Evolutionary conservation across 345 rosid genomes (phyloP).

Genomic region (Carallia pectinifolia): DNA sequence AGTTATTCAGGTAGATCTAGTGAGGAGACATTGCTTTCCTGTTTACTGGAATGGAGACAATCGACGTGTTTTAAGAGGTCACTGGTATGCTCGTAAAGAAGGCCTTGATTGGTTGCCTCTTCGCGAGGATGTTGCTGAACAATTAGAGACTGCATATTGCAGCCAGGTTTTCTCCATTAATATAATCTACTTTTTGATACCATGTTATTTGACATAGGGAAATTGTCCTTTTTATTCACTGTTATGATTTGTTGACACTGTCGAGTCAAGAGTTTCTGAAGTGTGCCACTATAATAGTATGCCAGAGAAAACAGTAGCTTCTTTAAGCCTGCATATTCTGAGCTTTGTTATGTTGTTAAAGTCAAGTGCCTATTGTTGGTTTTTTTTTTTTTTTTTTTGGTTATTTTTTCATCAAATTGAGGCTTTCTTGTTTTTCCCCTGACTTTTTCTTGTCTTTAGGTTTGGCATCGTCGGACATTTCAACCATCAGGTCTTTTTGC

Average conservation of each 20-base stretch:
- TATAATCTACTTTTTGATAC: not conserved
- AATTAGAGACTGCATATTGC: constrained; percentile 78
- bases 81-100: constrained; percentile 96
- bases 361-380: too few relatives aligned
- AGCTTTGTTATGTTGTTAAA: not conserved
- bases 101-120: constrained; percentile 94
- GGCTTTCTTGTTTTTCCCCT: not conserved
- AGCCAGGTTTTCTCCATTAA: constrained; percentile 48
- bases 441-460: constrained; percentile 44
- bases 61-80: constrained; percentile 93
- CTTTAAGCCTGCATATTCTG: constrained; percentile 1
- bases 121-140: constrained; percentile 91
- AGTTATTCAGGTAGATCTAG: constrained; percentile 73
- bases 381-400: too few relatives aligned
- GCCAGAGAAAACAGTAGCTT: not conserved
- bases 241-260: not conserved
- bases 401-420: not conserved
- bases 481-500: constrained; percentile 96
- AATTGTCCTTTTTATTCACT: not conserved
- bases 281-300: not conserved
- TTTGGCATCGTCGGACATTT: constrained; percentile 94
- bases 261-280: not conserved
- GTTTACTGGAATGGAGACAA: constrained; percentile 97
- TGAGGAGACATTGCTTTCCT: constrained; percentile 80
- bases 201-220: not conserved